Percentiles rank a stretch among this genome's conserved stretches.
Evolutionary conservation across 495 filamentous ascomycete genomes (phyloP).

Genomic region (Penicillium crystallinum): DNA sequence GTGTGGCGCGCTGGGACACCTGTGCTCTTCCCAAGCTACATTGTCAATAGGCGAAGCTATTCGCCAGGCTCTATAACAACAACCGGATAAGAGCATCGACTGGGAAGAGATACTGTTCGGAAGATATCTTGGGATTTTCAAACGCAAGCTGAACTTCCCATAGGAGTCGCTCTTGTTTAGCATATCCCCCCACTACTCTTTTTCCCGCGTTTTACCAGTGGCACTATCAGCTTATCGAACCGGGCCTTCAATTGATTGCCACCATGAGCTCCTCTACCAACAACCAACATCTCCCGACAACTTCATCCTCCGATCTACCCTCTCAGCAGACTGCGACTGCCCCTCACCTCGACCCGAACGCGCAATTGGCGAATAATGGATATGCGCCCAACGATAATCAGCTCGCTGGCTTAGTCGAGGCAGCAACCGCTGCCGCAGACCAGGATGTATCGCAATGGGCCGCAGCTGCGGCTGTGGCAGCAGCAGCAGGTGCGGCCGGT

Average conservation of each 20-base stretch:
- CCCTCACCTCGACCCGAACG: conserved; percentile 31
- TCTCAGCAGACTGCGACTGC: conserved; percentile 21
- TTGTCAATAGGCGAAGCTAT: neutral
- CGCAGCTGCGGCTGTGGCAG: conserved; percentile 31
- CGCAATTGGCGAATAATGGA: conserved; percentile 25
- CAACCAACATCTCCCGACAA: conserved; percentile 29
- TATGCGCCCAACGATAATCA: conserved; percentile 45
- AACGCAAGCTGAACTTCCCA: neutral
- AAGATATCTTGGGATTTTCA: neutral
- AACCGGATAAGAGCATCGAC: neutral
- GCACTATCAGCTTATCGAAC: conserved; percentile 4
- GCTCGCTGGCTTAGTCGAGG: conserved; percentile 49
- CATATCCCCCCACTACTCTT: neutral
- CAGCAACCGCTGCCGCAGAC: conserved; percentile 48
- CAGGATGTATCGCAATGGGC: conserved; percentile 46
- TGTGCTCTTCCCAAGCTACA: neutral
- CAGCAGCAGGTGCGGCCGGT: conserved; percentile 35
- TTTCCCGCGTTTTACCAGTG: neutral
- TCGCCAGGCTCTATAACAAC: neutral
- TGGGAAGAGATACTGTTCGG: neutral
- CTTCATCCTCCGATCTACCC: conserved; percentile 27
- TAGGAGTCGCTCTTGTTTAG: neutral
- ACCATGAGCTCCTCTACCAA: conserved; percentile 33
- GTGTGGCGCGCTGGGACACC: conserved; percentile 3
- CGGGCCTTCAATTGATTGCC: neutral